Evolutionary conservation across 352 stramenopile genomes (phyloP).

Genomic region (Globisporangium viniferum): DNA sequence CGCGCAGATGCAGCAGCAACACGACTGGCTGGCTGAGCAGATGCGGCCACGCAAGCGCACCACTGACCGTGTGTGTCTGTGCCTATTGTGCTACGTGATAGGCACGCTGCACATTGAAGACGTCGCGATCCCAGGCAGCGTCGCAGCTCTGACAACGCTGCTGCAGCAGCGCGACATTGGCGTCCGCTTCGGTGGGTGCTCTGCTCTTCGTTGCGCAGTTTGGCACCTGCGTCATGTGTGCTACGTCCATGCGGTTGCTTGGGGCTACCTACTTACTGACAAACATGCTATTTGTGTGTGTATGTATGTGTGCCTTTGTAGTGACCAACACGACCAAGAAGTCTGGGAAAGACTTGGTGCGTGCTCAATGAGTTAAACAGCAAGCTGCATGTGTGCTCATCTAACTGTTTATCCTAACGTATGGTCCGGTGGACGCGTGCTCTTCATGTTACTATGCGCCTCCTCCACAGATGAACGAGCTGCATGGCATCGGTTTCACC

Average conservation of each 20-base stretch:
- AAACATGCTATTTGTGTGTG: not conserved
- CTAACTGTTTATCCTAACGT: not conserved
- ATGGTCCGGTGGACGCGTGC: not conserved
- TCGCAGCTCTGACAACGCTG: constrained; percentile 36
- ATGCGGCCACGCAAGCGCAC: too few species aligned
- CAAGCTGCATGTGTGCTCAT: not conserved
- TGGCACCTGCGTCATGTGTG: not conserved
- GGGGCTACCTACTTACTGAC: not conserved
- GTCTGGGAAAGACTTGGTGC: constrained; percentile 39
- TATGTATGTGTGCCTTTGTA: constrained; percentile 11
- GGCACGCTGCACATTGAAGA: constrained; percentile 58
- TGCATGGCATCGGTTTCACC: constrained; percentile 45
- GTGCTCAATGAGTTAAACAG: not conserved
- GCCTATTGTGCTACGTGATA: constrained; percentile 10
- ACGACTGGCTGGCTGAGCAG: not conserved
- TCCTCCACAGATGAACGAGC: constrained; percentile 29
- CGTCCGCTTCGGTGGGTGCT: constrained; percentile 46
- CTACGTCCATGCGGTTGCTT: not conserved
- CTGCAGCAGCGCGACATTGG: constrained; percentile 25
- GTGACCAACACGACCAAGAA: constrained; percentile 77
- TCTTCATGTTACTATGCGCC: not conserved
- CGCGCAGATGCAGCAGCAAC: not conserved
- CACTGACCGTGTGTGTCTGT: not conserved
- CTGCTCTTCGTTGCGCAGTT: not conserved
- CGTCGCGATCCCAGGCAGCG: constrained; percentile 33